phyloP scores from a whole-genome alignment of 1,139 yeast species.

The Sugiyamaella sp. region DNA sequence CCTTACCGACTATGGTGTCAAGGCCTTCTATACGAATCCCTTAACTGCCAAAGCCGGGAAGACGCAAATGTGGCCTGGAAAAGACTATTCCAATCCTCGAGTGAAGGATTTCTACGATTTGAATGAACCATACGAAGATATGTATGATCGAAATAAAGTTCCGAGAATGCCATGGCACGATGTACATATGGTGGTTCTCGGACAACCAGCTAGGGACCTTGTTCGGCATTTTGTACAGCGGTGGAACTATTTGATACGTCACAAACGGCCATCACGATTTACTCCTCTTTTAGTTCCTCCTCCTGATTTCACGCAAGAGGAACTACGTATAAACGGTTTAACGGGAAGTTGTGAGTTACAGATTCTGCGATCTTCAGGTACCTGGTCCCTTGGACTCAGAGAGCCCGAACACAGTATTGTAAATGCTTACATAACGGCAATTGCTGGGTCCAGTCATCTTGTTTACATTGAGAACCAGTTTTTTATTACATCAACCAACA shows the following conservation, averaged over 20 bases:
- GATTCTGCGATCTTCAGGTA: constrained; percentile 81
- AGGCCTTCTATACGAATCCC: constrained; percentile 42
- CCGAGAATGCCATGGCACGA: constrained; percentile 99
- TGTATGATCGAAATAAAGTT: constrained; percentile 78
- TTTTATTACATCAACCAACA: constrained; percentile 82
- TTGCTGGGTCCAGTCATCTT: constrained; percentile 90
- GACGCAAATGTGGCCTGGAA: constrained; percentile 86
- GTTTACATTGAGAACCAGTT: constrained; percentile 95
- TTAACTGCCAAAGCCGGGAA: constrained; percentile 21
- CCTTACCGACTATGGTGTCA: constrained; percentile 68
- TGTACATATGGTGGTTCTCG: constrained; percentile 93
- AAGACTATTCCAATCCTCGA: constrained; percentile 95
- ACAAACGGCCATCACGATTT: constrained; percentile 89
- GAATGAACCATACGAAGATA: constrained; percentile 85
- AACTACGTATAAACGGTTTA: constrained; percentile 62
- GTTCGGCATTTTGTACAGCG: constrained; percentile 95
- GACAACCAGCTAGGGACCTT: constrained; percentile 93
- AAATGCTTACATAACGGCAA: constrained; percentile 85
- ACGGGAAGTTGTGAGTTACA: constrained; percentile 93
- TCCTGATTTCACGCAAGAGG: constrained; percentile 76
- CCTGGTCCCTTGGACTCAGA: constrained; percentile 89
- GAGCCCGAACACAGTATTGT: constrained; percentile 90
- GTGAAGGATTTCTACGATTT: constrained; percentile 81
- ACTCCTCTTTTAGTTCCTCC: constrained; percentile 95
- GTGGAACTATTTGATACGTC: constrained; percentile 93